Percentiles rank a stretch among this genome's conserved stretches.
Conservation (phyloP, 2,329 filamentous ascomycete species). For the Colletotrichum navitas region DNA sequence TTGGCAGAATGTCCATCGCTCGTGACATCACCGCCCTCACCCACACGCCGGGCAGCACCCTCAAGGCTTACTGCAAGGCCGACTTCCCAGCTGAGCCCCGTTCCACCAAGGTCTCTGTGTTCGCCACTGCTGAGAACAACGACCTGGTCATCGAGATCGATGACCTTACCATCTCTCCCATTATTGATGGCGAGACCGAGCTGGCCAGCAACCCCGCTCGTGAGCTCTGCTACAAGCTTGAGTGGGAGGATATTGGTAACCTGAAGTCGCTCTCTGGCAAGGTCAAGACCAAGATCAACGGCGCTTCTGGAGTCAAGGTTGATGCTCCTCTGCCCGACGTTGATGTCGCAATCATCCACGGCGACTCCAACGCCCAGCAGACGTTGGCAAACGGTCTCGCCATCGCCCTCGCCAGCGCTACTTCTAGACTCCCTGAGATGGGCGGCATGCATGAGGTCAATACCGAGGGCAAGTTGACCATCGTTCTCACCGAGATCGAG, state of each 20-base stretch:
- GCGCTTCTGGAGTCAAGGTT: constrained; percentile 29
- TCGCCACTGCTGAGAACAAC: constrained; percentile 41
- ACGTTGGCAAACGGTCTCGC: constrained; percentile 39
- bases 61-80: constrained; percentile 43
- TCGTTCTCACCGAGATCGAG: constrained; percentile 61
- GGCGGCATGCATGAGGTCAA: constrained; percentile 45
- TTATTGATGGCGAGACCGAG: constrained; percentile 43
- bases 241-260: constrained; percentile 43
- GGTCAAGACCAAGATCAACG: constrained; percentile 34
- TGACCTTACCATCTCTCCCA: constrained; percentile 44
- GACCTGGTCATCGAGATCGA: constrained; percentile 46
- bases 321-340: constrained; percentile 36
- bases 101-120: constrained; percentile 43
- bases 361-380: constrained; percentile 42
- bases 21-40: constrained; percentile 50
- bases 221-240: constrained; percentile 46
- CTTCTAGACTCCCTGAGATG: constrained; percentile 41
- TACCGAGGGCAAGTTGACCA: constrained; percentile 48
- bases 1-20: constrained; percentile 47
- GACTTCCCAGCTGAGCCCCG: constrained; percentile 39
- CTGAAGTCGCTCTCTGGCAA: constrained; percentile 36
- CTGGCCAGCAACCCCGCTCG: constrained; percentile 35
- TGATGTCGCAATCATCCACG: constrained; percentile 43
- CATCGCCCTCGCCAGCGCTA: constrained; percentile 38
- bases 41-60: constrained; percentile 50